Base-by-base conservation (phyloP, 2,329 filamentous ascomycete species). In the Exophiala bonariae region DNA sequence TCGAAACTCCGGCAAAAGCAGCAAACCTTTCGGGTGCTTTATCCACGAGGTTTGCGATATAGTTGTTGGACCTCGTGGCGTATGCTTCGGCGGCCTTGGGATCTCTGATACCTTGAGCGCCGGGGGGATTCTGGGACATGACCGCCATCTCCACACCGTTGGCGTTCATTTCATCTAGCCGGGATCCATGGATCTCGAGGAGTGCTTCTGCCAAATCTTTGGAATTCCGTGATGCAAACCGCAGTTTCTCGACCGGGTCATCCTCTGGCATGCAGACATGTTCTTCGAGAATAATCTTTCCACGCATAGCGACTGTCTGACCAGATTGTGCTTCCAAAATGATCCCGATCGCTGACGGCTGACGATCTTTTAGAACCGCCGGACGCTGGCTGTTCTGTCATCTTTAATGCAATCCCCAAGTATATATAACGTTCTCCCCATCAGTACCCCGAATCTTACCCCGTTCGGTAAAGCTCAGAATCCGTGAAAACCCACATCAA, bases 21-120 rank as follows among this genome's bases (percentile, higher is more conserved):
- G 71, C 71, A 28, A 75, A 66, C 9, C 70, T 64, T 49, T 73
- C 68, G 2, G 67, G 68, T 4, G 67, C 59, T 4, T 54, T 39
- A 31, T 54, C 43, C 18, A 58, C 49, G 17, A 56, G 28, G 4
- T 49, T 43, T 2, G 48, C 57, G 28, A 62, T 36, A 30, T 54
- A 58, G 34, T 61, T 47, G 48, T 62, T 62, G 23, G 55, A 50
- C 20, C 49, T 44, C 3, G 39, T 39, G 34, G 60, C 60, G 19
- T 55, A 44, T 16, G 41, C 40, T 32, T 55, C 54, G 11, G 60
- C 58, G 14, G 51, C 53, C 9, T 41, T 47, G 4, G 50, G 46
- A 32, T 62, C 56, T 39, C 37, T 34, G 23, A 59, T 48, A 19
- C 47, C 56, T 20, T 62, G 60, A 3, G 56, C 46, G 19, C 59